Base-by-base conservation (phyloP, 805 yeast species). In the Candida peoriensis region DNA sequence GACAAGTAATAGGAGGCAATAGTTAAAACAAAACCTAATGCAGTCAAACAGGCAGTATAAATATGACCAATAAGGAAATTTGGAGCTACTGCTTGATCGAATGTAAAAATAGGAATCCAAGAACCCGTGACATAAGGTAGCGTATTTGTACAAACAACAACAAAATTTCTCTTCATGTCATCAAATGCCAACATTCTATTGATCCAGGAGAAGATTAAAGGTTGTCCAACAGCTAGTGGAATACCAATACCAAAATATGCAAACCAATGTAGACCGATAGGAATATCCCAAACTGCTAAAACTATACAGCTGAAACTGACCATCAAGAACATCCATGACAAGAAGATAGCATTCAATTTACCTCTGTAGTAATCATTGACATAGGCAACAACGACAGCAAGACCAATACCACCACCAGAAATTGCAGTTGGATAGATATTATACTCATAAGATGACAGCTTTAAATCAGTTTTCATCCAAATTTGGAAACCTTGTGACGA, bases 141-240 rank as follows among this genome's bases (percentile, higher is more conserved):
- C 12, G 61, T 61, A 43, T 69, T 67, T 19, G 71, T 68, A 6
- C 54, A 37, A 7, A 60, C 69, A 12, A 68, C 65, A 5, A 63
- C 57, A 22, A 64, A 54, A 33, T 54, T 58, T 27, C 70, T 42
- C 42, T 55, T 52, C 51, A 49, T 43, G 34, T 58, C 61, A 34
- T 58, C 55, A 32, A 46, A 37, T 18, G 60, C 58, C 14, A 75
- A 48, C 18, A 66, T 46, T 24, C 73, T 57, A 47, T 75, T 75
- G 24, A 74, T 66, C 81, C 81, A 76, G 3, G 76, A 60, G 40
- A 67, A 74, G 11, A 74, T 70, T 43, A 70, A 63, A 3, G 79
- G 78, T 54, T 72, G 79, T 1, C 77, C 80, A 68, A 66, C 66
- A 4, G 70, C 48, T 1, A 68, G 57, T 8, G 77, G 76, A 12